Conservation (phyloP, 2,329 filamentous ascomycete species). For the Decorospora gaudefroyi region DNA sequence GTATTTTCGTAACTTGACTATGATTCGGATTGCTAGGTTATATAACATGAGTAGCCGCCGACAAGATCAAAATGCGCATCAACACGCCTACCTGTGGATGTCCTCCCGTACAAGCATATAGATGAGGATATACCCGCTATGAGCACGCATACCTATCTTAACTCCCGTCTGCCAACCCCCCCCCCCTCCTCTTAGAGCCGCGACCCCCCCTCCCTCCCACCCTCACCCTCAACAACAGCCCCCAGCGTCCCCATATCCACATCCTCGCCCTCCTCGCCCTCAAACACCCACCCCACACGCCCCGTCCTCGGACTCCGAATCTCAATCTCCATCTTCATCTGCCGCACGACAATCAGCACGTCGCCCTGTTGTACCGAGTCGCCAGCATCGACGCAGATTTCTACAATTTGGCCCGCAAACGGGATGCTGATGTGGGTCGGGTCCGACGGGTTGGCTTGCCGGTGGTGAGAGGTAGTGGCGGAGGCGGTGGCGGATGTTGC, state of each 20-base stretch:
- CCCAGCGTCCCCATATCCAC: conserved; percentile 61
- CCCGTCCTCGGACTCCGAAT: conserved; percentile 58
- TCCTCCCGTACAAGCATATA: no score
- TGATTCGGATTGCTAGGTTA: no score
- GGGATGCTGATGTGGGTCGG: conserved; percentile 60
- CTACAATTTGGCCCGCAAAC: conserved; percentile 63
- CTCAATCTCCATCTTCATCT: conserved; percentile 74
- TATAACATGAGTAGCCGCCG: no score
- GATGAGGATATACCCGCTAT: no score
- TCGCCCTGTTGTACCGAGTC: conserved; percentile 60
- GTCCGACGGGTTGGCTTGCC: conserved; percentile 57
- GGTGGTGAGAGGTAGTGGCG: conserved; percentile 51
- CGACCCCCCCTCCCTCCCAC: no score
- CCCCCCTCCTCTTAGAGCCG: no score
- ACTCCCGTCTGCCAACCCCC: no score
- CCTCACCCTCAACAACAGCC: conserved; percentile 52
- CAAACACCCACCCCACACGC: conserved; percentile 56
- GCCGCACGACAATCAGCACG: conserved; percentile 63
- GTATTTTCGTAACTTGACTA: no score
- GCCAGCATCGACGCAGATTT: conserved; percentile 61
- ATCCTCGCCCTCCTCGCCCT: conserved; percentile 60
- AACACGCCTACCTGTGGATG: no score
- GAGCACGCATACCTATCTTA: no score
- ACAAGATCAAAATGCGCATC: no score
- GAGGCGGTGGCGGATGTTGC: conserved; percentile 51